Evolutionary conservation across 352 stramenopile species (phyloP).

Genomic region (Globisporangium recalcitrans): DNA sequence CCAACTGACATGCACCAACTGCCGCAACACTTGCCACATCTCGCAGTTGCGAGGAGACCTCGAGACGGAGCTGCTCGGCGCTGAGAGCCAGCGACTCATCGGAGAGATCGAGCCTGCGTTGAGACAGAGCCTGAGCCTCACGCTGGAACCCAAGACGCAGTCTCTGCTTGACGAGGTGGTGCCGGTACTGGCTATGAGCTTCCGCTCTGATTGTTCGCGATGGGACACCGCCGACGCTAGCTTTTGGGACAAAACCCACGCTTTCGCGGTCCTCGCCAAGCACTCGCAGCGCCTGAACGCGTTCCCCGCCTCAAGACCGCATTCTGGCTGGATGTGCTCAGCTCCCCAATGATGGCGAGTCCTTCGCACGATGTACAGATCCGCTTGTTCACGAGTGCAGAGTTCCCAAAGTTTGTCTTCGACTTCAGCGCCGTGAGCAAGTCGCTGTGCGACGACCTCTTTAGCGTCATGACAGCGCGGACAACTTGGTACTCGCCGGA

Average conservation of each 20-base stretch:
- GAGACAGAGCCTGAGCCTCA: neutral
- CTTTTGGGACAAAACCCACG: neutral
- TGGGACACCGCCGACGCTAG: constrained; percentile 5
- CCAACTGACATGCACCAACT: too few relatives aligned
- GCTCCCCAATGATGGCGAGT: neutral
- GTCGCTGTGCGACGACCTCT: neutral
- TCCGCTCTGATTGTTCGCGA: too few relatives aligned
- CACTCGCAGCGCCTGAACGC: constrained; percentile 2
- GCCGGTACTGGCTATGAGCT: too few relatives aligned
- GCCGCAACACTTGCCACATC: too few relatives aligned
- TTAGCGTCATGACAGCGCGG: neutral
- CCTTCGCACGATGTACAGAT: too few relatives aligned
- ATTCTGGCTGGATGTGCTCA: constrained; percentile 10
- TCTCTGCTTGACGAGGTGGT: too few relatives aligned
- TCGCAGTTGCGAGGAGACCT: neutral
- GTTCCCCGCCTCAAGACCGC: constrained; percentile 6
- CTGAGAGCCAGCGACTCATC: neutral
- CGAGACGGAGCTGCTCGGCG: neutral
- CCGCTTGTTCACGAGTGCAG: neutral
- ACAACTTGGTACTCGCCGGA: too few relatives aligned
- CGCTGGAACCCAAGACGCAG: too few relatives aligned
- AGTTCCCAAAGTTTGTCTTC: neutral
- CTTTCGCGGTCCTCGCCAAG: neutral
- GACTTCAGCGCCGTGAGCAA: neutral
- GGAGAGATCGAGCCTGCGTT: neutral